phyloP scores from a whole-genome alignment of 1,139 yeast genomes.

The Candida freyschussii region DNA sequence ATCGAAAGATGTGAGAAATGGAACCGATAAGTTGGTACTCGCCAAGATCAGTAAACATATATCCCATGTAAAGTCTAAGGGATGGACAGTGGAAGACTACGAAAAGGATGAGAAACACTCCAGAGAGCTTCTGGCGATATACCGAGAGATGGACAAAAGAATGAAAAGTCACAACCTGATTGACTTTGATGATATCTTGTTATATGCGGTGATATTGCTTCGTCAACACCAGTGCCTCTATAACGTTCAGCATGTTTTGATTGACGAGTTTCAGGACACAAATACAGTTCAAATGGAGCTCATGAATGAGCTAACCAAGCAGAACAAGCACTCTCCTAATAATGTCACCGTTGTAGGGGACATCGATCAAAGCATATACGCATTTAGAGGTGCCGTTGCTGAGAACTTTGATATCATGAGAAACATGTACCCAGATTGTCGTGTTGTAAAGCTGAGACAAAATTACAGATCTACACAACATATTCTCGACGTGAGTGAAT shows the following conservation, averaged over 20 bases:
- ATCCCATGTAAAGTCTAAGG: conserved; percentile 49
- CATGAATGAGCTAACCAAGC: conserved; percentile 52
- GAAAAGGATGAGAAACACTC: conserved; percentile 26
- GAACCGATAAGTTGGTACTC: conserved; percentile 5
- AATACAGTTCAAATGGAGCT: conserved; percentile 69
- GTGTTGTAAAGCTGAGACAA: conserved; percentile 46
- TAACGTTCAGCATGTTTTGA: conserved; percentile 63
- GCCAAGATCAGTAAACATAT: conserved; percentile 38
- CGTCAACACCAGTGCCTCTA: conserved; percentile 42
- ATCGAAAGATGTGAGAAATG: conserved; percentile 7
- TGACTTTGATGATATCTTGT: conserved; percentile 83
- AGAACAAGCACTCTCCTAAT: conserved; percentile 28
- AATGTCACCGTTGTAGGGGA: conserved; percentile 90
- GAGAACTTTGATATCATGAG: conserved; percentile 62
- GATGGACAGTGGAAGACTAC: conserved; percentile 38
- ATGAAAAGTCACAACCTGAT: conserved; percentile 39
- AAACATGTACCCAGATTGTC: conserved; percentile 36
- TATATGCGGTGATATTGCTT: conserved; percentile 51
- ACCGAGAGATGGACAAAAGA: conserved; percentile 46
- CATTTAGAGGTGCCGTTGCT: conserved; percentile 76
- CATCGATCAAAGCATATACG: conserved; percentile 93
- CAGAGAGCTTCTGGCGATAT: conserved; percentile 35
- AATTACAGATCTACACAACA: conserved; percentile 79
- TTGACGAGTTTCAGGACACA: conserved; percentile 95
- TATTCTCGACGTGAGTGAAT: conserved; percentile 62